These are phyloP conservation scores for Astrothelium subdiscretum DNA, from an alignment of 495 filamentous ascomycete genomes.

Conservation along the genomic window DNA sequence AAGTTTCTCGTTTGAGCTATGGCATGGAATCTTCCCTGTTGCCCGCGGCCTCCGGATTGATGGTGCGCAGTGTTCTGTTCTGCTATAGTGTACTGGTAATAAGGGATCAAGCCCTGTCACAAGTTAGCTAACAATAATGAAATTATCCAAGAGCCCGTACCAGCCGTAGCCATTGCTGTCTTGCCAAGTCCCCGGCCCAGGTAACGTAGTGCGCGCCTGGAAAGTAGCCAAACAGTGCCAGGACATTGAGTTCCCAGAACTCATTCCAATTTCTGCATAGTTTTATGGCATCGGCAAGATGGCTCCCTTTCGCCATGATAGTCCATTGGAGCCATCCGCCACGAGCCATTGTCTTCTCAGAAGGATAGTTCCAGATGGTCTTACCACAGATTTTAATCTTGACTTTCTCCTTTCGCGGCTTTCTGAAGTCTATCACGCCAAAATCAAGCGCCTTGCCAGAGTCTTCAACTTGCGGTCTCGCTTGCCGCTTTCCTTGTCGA, in stretches of 20 bases:
- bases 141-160: conserved; percentile 16
- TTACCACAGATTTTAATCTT: conserved; percentile 40
- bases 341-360: conserved; percentile 34
- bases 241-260: conserved; percentile 38
- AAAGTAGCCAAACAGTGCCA: conserved; percentile 39
- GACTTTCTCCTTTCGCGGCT: conserved; percentile 25
- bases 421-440: conserved; percentile 17
- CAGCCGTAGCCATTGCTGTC: conserved; percentile 31
- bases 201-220: conserved; percentile 34
- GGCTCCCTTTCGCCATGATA: conserved; percentile 40
- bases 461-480: conserved; percentile 8
- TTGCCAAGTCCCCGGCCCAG: conserved; percentile 23
- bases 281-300: conserved; percentile 34
- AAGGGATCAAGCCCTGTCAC: conserved; percentile 36
- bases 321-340: conserved; percentile 42
- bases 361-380: conserved; percentile 45
- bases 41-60: conserved; percentile 23
- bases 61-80: conserved; percentile 22
- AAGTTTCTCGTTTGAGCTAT: conserved; percentile 37
- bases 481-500: not conserved
- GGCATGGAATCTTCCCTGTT: conserved; percentile 26
- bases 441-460: conserved; percentile 10
- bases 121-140: not conserved
- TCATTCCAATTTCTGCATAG: conserved; percentile 46
- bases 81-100: conserved; percentile 28